Base-by-base conservation (phyloP, 192 early-diverging fungal genomes). In the Coemansia sp. region DNA sequence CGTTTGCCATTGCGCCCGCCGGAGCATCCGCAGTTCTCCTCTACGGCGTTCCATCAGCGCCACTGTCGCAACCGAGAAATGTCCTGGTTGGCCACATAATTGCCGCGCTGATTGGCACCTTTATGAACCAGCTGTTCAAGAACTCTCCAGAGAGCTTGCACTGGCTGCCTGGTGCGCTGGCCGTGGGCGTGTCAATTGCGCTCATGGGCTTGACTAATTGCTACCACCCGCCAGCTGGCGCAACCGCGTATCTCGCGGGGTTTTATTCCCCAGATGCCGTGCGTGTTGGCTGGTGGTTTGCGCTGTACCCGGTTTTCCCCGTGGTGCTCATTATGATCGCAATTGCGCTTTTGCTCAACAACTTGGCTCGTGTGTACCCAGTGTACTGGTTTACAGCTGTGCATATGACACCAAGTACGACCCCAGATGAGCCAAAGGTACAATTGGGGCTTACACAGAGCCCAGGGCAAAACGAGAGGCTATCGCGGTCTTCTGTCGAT, bases 141-240 rank as follows among this genome's bases (percentile, higher is more conserved):
- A 24, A 70, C 36, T 58, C 63, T 3, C 61, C 56, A n/a, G 55
- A 58, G 0, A 71, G 67, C 39, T 65, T 80, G 8, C 42, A 59
- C 4, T 80, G 77, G 77, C 58, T 80, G 62, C 68, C 77, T 0
- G 72, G 59, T 0, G 67, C 77, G 15, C 42, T 80, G 50, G 67
- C 77, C 3, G 77, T 80, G 5, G 72, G 72, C 8, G 35, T 74
- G 8, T 54, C 77, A 3, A 74, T 74, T n/a, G 55, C 36, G 7
- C 53, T 74, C 21, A 80, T 80, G 77, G 77, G 72, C 12, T 44
- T 80, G 21, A 67, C 65, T 0, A 74, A 71, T 21, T 74, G 72
- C 61, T 74, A 73, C 14, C 77, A 80, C 34, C 77, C 77, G 39
- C 77, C 77, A 26, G 77, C 72, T 1, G 77, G 77, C 17, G 77